Evolutionary conservation across 1,139 yeast genomes (phyloP).

Genomic region (Geotrichum candidum): DNA sequence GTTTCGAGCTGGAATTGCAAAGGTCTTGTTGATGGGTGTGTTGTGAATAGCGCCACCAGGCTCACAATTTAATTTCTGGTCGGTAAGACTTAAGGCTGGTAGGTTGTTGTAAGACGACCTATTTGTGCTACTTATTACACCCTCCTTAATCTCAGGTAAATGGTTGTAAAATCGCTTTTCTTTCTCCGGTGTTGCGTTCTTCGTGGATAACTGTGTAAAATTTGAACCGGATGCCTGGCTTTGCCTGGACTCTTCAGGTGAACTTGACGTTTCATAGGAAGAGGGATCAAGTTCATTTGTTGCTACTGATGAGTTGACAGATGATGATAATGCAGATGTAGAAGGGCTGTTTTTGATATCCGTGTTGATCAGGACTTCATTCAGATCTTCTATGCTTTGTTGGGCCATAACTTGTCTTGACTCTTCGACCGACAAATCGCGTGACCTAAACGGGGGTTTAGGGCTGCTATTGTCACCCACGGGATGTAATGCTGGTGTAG

Average conservation of each 20-base stretch:
- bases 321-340: not conserved
- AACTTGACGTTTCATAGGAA: slow-evolving; percentile 8
- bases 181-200: not conserved
- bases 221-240: not conserved
- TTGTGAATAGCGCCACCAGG: not conserved
- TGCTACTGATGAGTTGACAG: slow-evolving; percentile 5
- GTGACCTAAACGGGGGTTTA: not conserved
- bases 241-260: slow-evolving; percentile 2
- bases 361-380: not conserved
- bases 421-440: slow-evolving; percentile 6
- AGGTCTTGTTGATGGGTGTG: not conserved
- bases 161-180: not conserved
- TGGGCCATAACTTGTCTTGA: not conserved
- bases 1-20: not conserved
- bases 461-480: slow-evolving; percentile 5
- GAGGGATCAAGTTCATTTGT: slow-evolving; percentile 6
- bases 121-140: not conserved
- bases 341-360: not conserved
- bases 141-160: slow-evolving; percentile 12
- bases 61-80: not conserved
- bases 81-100: not conserved
- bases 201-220: slow-evolving; percentile 5
- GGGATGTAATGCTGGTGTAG: slow-evolving; percentile 13
- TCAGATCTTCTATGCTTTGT: not conserved
- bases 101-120: not conserved